phyloP scores from a whole-genome alignment of 345 rosid species.

The Rhizophora apiculata region DNA sequence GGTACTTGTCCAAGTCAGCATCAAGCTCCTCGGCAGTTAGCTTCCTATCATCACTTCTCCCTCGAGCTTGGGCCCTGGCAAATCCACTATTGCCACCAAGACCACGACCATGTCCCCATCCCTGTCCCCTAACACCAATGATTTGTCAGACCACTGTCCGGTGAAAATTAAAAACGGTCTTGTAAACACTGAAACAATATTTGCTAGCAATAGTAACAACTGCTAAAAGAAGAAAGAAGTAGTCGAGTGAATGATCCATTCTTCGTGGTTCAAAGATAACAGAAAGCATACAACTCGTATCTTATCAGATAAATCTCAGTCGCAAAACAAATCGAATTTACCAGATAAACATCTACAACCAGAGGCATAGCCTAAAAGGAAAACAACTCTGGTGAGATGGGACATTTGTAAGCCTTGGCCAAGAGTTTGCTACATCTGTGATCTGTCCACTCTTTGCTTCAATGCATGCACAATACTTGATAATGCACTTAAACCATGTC shows the following conservation, averaged over 20 bases:
- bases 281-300: too few species aligned
- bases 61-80: slow-evolving; percentile 32
- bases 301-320: too few species aligned
- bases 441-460: too few species aligned
- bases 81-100: slow-evolving; percentile 22
- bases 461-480: too few species aligned
- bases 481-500: too few species aligned
- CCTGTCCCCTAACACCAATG: slow-evolving; percentile 37
- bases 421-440: too few species aligned
- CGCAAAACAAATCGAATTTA: too few species aligned
- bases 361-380: too few species aligned
- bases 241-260: not conserved
- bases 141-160: slow-evolving; percentile 40
- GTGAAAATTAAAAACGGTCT: not conserved
- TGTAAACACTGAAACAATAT: not conserved
- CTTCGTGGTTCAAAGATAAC: not conserved
- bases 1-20: slow-evolving; percentile 62
- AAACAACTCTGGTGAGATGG: too few species aligned
- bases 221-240: not conserved
- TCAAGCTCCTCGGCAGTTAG: slow-evolving; percentile 57
- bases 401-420: too few species aligned
- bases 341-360: too few species aligned
- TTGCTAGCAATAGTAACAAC: not conserved
- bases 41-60: slow-evolving; percentile 36
- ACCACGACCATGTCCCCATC: slow-evolving; percentile 39